These are phyloP conservation scores for Serendipita indica DNA, from an alignment of 768 basidiomycete genomes.

Conservation along the genomic window DNA sequence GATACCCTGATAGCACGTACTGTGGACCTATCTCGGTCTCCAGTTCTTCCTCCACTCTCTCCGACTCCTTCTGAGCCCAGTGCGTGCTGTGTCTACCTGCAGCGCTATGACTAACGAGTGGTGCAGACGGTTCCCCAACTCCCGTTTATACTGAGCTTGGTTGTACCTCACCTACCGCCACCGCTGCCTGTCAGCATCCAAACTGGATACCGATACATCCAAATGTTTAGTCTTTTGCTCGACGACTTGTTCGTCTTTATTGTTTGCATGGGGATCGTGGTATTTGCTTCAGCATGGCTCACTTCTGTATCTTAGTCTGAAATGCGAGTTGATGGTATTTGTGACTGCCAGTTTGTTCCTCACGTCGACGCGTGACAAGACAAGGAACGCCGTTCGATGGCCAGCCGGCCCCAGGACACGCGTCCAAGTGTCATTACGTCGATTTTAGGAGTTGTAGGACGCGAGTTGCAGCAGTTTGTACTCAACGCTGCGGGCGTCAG, in stretches of 20 bases:
- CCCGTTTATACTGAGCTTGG: conserved; percentile 43
- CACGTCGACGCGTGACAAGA: background rate
- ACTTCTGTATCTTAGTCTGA: conserved; percentile 7
- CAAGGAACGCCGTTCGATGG: background rate
- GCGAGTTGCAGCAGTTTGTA: conserved; percentile 9
- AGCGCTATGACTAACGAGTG: background rate
- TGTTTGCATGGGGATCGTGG: conserved; percentile 55
- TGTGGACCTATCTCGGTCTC: conserved; percentile 66
- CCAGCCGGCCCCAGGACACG: background rate
- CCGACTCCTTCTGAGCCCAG: conserved; percentile 54
- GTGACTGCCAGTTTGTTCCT: too few species aligned
- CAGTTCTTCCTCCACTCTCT: conserved; percentile 57
- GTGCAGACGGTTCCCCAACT: conserved; percentile 42
- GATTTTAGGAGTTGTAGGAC: background rate
- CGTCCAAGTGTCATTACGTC: conserved; percentile 3
- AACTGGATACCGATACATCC: conserved; percentile 49
- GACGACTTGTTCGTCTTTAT: conserved; percentile 58
- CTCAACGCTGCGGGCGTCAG: conserved; percentile 3
- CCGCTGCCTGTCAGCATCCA: conserved; percentile 48
- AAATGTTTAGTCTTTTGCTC: conserved; percentile 49
- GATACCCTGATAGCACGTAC: conserved; percentile 43
- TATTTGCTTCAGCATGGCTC: conserved; percentile 39
- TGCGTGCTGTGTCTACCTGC: conserved; percentile 24
- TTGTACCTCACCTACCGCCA: conserved; percentile 49
- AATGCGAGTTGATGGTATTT: too few species aligned